These are phyloP conservation scores for Corynespora cassiicola DNA, from an alignment of 2,329 filamentous ascomycete species.

Conservation along the genomic window DNA sequence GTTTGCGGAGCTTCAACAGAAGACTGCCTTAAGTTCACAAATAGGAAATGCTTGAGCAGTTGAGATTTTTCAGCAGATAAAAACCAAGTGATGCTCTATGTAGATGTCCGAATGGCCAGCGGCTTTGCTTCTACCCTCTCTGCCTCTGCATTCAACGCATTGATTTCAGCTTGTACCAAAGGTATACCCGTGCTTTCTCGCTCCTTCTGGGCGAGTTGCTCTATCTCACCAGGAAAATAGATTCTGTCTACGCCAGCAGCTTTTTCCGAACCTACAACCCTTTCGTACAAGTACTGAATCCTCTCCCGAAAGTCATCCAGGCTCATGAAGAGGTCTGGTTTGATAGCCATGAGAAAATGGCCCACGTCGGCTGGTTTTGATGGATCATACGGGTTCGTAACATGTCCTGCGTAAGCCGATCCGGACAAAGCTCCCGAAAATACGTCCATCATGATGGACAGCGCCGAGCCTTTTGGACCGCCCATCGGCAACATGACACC, in stretches of 20 bases:
- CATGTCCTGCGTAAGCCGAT: constrained; percentile 78
- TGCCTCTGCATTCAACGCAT: constrained; percentile 58
- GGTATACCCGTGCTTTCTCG: constrained; percentile 55
- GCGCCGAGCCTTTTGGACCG: constrained; percentile 78
- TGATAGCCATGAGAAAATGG: constrained; percentile 74
- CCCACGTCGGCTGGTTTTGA: constrained; percentile 73
- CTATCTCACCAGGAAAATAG: constrained; percentile 65
- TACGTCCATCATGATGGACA: constrained; percentile 88
- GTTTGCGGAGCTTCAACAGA: too few species aligned
- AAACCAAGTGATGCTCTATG: too few species aligned
- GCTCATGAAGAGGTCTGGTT: constrained; percentile 76
- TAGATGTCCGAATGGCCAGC: too few species aligned
- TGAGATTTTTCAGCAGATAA: too few species aligned
- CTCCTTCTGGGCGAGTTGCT: constrained; percentile 55
- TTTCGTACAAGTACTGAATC: constrained; percentile 64
- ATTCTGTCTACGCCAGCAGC: constrained; percentile 62
- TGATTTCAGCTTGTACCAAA: constrained; percentile 56
- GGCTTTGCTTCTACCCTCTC: constrained; percentile 46
- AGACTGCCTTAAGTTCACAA: too few species aligned
- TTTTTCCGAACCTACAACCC: constrained; percentile 60
- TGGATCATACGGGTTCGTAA: constrained; percentile 78
- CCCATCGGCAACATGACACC: constrained; percentile 84
- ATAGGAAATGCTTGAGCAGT: too few species aligned
- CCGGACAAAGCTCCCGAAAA: constrained; percentile 82
- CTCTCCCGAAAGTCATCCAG: constrained; percentile 72